A percentile compares a stretch with the other conserved stretches of the same genome.
Evolutionary conservation across 1,284 basidiomycete genomes (phyloP).

Genomic region (Ceratobasidium sp.): DNA sequence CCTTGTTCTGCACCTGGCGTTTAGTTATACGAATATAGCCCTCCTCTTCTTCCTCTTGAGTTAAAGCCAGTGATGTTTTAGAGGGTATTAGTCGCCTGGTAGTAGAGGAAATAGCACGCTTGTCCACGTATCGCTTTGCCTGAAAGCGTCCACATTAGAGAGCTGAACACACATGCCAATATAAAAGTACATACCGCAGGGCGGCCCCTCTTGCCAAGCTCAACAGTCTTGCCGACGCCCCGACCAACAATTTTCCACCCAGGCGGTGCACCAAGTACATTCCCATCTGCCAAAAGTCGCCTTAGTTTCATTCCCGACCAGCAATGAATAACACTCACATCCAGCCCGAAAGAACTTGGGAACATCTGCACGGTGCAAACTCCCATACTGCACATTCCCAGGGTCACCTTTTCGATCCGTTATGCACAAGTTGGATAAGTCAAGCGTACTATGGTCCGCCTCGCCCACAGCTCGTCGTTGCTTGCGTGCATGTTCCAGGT

Average conservation of each 20-base stretch:
- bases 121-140: slow-evolving; percentile 40
- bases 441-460: slow-evolving; percentile 36
- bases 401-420: slow-evolving; percentile 75
- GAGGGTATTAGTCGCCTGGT: slow-evolving; percentile 58
- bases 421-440: slow-evolving; percentile 59
- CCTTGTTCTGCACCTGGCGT: slow-evolving; percentile 64
- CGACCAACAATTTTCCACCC: slow-evolving; percentile 49
- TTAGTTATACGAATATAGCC: slow-evolving; percentile 20
- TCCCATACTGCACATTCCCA: slow-evolving; percentile 75
- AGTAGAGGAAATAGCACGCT: slow-evolving; percentile 28
- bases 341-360: slow-evolving; percentile 65
- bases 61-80: slow-evolving; percentile 40
- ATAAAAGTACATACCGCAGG: slow-evolving; percentile 49
- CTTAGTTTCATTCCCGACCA: background rate
- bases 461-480: slow-evolving; percentile 42
- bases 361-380: slow-evolving; percentile 69
- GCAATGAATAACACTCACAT: slow-evolving; percentile 44
- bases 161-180: background rate
- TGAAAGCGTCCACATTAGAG: background rate
- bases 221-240: slow-evolving; percentile 65
- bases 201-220: slow-evolving; percentile 63
- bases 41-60: slow-evolving; percentile 25
- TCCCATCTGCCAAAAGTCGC: slow-evolving; percentile 46
- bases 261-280: slow-evolving; percentile 50
- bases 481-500: slow-evolving; percentile 48